These are phyloP conservation scores for Hebeloma cylindrosporum DNA, from an alignment of 768 basidiomycete genomes.

Conservation along the genomic window DNA sequence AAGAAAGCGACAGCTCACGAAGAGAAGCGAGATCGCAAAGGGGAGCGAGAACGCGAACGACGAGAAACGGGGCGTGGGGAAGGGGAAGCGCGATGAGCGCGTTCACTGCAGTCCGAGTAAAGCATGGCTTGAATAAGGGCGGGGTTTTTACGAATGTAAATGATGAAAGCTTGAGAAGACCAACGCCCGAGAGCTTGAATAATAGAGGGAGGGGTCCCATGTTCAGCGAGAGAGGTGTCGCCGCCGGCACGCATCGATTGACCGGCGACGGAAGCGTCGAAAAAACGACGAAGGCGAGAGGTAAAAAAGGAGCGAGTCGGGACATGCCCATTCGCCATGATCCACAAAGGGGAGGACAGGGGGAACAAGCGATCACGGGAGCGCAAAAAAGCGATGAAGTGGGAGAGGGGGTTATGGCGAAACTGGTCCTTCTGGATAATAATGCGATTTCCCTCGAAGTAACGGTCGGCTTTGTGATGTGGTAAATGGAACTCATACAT, in stretches of 20 bases:
- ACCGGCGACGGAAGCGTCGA: slow-evolving; percentile 25
- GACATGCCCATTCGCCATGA: slow-evolving; percentile 26
- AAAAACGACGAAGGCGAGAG: slow-evolving; percentile 21
- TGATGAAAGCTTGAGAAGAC: slow-evolving; percentile 34
- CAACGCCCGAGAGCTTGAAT: slow-evolving; percentile 42
- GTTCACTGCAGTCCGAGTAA: too few species aligned
- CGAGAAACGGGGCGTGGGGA: too few species aligned
- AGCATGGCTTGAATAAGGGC: slow-evolving; percentile 30
- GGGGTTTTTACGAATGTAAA: slow-evolving; percentile 43
- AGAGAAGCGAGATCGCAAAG: too few species aligned
- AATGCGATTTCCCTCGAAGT: slow-evolving; percentile 14
- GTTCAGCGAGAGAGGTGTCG: slow-evolving; percentile 36
- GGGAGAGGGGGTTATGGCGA: neutral
- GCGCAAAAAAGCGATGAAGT: neutral
- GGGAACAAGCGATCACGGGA: slow-evolving; percentile 1
- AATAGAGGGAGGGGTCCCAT: slow-evolving; percentile 25
- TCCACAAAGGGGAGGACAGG: slow-evolving; percentile 33
- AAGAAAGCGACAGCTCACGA: too few species aligned
- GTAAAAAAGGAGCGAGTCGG: slow-evolving; percentile 39
- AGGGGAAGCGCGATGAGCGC: too few species aligned
- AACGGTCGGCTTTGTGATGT: slow-evolving; percentile 23
- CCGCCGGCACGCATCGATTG: slow-evolving; percentile 43
- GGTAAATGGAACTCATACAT: slow-evolving; percentile 27
- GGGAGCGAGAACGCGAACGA: too few species aligned
- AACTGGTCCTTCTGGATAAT: slow-evolving; percentile 1